Conservation (phyloP, 2,329 filamentous ascomycete genomes). For the Epichloe gansuensis region DNA sequence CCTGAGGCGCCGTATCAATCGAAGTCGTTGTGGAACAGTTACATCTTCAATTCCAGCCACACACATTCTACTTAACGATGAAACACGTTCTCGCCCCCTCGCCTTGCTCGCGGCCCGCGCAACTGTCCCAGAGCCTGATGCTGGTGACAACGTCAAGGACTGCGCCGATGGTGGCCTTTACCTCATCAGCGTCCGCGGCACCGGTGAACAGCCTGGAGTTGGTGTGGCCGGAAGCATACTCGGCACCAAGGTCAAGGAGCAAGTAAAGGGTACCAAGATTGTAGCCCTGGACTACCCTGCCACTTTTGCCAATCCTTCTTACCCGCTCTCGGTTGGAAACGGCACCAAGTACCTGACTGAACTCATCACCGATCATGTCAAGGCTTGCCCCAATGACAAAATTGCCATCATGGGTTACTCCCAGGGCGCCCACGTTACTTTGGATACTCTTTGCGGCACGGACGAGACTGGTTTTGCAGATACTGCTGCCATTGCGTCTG, state of each 20-base stretch:
- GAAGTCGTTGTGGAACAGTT: no score
- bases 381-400: constrained; percentile 26
- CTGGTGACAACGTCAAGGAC: constrained; percentile 12
- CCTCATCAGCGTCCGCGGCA: constrained; percentile 29
- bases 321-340: constrained; percentile 22
- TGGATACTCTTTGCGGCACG: constrained; percentile 27
- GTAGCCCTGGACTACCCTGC: constrained; percentile 28
- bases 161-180: constrained; percentile 28
- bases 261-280: constrained; percentile 23
- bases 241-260: constrained; percentile 19
- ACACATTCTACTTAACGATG: neutral
- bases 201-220: constrained; percentile 20
- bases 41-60: no score
- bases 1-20: no score
- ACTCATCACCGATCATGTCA: constrained; percentile 20
- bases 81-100: constrained; percentile 5
- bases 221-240: constrained; percentile 21
- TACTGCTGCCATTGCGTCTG: constrained; percentile 13
- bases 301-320: constrained; percentile 18
- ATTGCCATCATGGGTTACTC: constrained; percentile 31
- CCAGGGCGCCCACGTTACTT: constrained; percentile 28
- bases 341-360: constrained; percentile 21
- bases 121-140: constrained; percentile 15
- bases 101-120: constrained; percentile 8
- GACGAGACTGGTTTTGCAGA: constrained; percentile 17